Evolutionary conservation across 129 eudicot genomes (phyloP).

Genomic region (Flaveria linearis): DNA sequence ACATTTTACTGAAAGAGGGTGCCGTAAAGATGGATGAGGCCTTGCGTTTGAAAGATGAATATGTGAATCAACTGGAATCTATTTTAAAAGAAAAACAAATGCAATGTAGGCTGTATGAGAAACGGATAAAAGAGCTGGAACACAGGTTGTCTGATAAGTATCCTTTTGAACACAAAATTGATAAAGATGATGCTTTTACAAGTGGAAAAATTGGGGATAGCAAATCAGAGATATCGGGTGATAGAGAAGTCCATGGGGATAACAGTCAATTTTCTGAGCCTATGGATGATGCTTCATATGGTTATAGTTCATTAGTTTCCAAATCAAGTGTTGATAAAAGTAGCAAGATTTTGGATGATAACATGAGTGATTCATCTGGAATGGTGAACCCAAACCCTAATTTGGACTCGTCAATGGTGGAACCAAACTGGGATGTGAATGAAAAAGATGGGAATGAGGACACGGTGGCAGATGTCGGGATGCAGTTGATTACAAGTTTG

Average conservation of each 20-base stretch:
- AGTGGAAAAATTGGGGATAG: constrained; percentile 49
- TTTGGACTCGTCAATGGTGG: constrained; percentile 83
- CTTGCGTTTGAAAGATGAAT: constrained; percentile 75
- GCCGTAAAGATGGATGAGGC: constrained; percentile 87
- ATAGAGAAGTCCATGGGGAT: constrained; percentile 48
- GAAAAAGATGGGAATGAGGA: constrained; percentile 52
- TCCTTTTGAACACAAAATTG: constrained; percentile 35
- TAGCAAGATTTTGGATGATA: constrained; percentile 68
- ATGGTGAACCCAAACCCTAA: constrained; percentile 60
- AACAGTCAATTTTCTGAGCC: constrained; percentile 38
- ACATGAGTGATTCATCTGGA: constrained; percentile 80
- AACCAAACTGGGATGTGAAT: constrained; percentile 54
- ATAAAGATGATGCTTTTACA: constrained; percentile 47
- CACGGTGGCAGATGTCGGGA: constrained; percentile 37
- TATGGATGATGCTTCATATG: constrained; percentile 78
- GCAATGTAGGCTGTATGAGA: constrained; percentile 77
- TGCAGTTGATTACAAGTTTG: constrained; percentile 49
- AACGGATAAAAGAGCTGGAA: constrained; percentile 85
- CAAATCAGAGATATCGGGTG: constrained; percentile 66
- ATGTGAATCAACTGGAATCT: constrained; percentile 56
- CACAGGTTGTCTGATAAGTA: constrained; percentile 64
- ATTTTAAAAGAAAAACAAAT: constrained; percentile 56
- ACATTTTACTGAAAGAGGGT: constrained; percentile 55
- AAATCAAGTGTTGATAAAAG: constrained; percentile 48
- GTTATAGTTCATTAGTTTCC: constrained; percentile 44